Conservation (phyloP, 2,329 filamentous ascomycete species). For the Aspergillus uvarum region DNA sequence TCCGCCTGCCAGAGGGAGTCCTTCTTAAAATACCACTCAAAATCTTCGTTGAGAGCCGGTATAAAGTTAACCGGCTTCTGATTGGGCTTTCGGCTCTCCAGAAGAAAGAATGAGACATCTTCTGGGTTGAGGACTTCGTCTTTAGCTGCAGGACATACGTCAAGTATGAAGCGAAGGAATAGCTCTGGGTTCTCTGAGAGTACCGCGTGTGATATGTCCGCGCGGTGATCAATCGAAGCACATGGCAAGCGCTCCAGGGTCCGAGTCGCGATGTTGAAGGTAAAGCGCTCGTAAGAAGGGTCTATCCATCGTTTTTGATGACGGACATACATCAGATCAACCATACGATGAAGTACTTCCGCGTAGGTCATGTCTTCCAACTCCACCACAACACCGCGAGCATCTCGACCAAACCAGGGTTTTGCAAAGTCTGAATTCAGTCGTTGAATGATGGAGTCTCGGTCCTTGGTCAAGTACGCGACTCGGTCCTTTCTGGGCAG, state of each 20-base stretch:
- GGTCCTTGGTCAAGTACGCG: constrained; percentile 78
- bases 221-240: constrained; percentile 65
- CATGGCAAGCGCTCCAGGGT: constrained; percentile 70
- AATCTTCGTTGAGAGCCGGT: constrained; percentile 84
- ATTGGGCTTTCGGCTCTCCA: constrained; percentile 79
- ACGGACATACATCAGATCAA: constrained; percentile 82
- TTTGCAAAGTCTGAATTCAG: constrained; percentile 93
- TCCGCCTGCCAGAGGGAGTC: constrained; percentile 98
- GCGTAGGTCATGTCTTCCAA: constrained; percentile 92
- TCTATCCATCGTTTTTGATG: constrained; percentile 88
- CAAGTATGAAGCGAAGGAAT: constrained; percentile 11
- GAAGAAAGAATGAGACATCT: constrained; percentile 90
- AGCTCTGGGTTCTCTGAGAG: constrained; percentile 8
- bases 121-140: constrained; percentile 91
- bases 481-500: constrained; percentile 47
- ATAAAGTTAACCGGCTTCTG: constrained; percentile 97
- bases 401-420: constrained; percentile 88
- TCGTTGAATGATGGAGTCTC: constrained; percentile 84
- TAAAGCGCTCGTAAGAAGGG: constrained; percentile 71
- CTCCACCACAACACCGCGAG: constrained; percentile 71
- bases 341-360: constrained; percentile 77
- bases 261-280: constrained; percentile 88
- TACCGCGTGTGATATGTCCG: constrained; percentile 52
- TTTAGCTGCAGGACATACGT: constrained; percentile 72
- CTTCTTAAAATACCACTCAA: constrained; percentile 99